phyloP scores from a whole-genome alignment of 192 early-diverging fungal species.

The Coemansia sp. region DNA sequence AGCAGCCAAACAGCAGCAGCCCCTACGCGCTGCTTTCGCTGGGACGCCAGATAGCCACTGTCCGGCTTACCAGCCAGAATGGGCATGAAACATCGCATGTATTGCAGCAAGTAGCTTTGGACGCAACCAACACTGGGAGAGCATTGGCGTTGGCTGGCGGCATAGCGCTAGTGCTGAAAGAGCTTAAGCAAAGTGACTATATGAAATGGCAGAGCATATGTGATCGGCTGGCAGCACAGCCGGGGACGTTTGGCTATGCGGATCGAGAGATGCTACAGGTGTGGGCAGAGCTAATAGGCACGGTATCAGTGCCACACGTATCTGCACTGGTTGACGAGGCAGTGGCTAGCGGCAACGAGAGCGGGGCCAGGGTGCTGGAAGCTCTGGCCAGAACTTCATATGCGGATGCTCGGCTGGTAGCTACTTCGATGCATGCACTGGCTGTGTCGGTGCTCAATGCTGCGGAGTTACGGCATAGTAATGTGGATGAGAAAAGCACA shows the following conservation, averaged over 20 bases:
- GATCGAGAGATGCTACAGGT: not conserved
- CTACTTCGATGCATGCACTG: not conserved
- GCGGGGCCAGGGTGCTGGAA: not conserved
- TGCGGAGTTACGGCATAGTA: not conserved
- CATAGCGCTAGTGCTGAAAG: constrained; percentile 9
- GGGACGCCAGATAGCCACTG: not conserved
- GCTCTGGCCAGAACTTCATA: not conserved
- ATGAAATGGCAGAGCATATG: no score
- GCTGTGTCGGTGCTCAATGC: not conserved
- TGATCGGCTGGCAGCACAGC: no score
- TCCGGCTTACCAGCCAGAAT: not conserved
- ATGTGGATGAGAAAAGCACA: not conserved
- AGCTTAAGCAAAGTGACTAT: no score
- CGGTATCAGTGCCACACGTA: not conserved
- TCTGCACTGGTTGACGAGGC: not conserved
- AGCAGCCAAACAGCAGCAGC: not conserved
- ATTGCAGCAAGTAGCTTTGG: constrained; percentile 5
- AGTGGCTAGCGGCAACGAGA: not conserved
- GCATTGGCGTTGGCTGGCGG: constrained; percentile 30
- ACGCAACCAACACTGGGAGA: not conserved
- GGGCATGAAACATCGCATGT: not conserved
- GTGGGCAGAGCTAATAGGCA: not conserved
- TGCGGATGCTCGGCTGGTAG: not conserved
- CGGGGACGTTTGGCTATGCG: no score
- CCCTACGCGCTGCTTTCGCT: not conserved